Base-by-base conservation (phyloP, 768 basidiomycete species). In the Serendipita sp. region DNA sequence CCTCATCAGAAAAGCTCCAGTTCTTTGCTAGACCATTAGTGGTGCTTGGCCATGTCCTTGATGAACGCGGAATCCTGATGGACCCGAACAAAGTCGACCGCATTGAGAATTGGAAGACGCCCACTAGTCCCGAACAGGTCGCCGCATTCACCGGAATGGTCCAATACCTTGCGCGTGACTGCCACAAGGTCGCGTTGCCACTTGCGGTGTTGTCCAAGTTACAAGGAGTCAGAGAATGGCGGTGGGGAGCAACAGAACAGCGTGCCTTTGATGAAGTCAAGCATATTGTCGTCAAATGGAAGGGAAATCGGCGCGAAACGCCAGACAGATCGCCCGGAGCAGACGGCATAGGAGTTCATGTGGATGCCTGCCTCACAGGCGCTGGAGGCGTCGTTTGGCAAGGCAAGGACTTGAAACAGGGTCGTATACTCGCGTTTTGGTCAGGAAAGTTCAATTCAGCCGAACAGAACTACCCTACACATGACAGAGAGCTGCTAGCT, bases 61-160 rank as follows among this genome's bases (percentile, higher is more conserved):
- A 74, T 23, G 70, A 75, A 16, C n/a, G 73, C 0, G 77, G 78
- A 0, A 77, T 81, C 23, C 58, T 62, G 0, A 79, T 79, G 76
- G 77, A 80, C 43, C 76, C 76, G 0, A 67, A 75, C 18, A 81
- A 64, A 65, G 70, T 63, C 4, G 66, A 63, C 70, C 63, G 37
- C n/a, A 62, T 74, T 62, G 70, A 11, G 62, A 73, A 45, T 44
- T 78, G 62, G 74, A 72, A 71, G 63, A 52, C 63, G 4, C 72
- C 73, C 2, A 70, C 69, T 1, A 75, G 71, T 29, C 69, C 66
- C 71, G 31, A 74, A 72, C 66, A 74, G 3, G 52, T 76, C n/a
- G 63, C 52, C 1, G 70, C 72, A 1, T 77, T 78, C 66, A 60
- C 76, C 0, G 76, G 77, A 1, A 67, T 74, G 1, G 77, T 75